A percentile compares a stretch with the other conserved stretches of the same genome.
These are phyloP conservation scores for Iberis pinnata DNA, from an alignment of 345 rosid species.

Conservation along the genomic window DNA sequence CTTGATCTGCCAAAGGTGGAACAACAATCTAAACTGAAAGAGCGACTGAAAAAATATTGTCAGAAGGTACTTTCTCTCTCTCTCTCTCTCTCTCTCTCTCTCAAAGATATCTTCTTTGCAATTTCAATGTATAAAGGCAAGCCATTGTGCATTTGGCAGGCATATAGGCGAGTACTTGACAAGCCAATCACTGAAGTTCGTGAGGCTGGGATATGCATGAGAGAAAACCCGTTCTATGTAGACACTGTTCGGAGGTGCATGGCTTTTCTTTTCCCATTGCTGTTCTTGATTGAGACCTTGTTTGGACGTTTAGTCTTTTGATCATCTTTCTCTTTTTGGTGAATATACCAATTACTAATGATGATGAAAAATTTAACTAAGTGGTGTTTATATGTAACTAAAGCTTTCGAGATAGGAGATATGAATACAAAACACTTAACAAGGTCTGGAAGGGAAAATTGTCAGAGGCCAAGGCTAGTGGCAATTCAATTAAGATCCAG, in stretches of 20 bases:
- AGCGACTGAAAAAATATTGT: conserved; percentile 77
- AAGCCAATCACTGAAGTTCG: conserved; percentile 89
- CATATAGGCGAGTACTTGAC: conserved; percentile 73
- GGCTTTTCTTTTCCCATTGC: conserved; percentile 20
- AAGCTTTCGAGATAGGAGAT: conserved; percentile 97
- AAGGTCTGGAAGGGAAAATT: conserved; percentile 97
- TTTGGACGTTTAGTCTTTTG: conserved; percentile 14
- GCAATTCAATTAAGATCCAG: conserved; percentile 89
- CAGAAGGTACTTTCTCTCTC: conserved; percentile 56
- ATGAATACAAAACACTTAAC: conserved; percentile 93
- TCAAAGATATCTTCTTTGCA: conserved; percentile 13
- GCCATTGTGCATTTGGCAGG: conserved; percentile 38
- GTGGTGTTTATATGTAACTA: conserved; percentile 22
- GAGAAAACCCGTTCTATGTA: conserved; percentile 87
- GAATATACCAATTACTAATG: not conserved
- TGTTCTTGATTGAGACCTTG: conserved; percentile 4
- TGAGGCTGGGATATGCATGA: conserved; percentile 99
- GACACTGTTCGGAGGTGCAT: conserved; percentile 93
- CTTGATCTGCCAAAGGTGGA: conserved; percentile 79
- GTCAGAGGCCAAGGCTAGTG: conserved; percentile 91
- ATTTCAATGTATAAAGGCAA: conserved; percentile 18
- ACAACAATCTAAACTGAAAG: conserved; percentile 71
- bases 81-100: conserved; percentile 1
- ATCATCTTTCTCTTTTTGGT: conserved; percentile 10
- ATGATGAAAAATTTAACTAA: conserved; percentile 1